Conservation (phyloP, 352 stramenopile genomes). For the Nothophytophthora sp. region DNA sequence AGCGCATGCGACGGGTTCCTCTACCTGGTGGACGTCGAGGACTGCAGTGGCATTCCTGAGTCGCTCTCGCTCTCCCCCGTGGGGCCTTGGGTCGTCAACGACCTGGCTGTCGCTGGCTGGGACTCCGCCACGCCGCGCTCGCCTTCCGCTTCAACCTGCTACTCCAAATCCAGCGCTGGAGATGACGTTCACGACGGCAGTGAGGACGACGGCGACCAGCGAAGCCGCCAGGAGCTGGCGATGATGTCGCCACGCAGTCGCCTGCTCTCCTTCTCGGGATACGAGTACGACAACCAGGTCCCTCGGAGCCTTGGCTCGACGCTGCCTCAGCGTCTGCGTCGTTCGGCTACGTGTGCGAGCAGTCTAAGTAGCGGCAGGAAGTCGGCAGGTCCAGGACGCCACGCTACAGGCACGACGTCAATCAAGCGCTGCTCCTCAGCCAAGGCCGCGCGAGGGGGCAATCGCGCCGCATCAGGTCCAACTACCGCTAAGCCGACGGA, state of each 20-base stretch:
- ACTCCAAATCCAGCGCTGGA: slow-evolving; percentile 20
- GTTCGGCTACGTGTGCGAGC: slow-evolving; percentile 14
- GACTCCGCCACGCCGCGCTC: slow-evolving; percentile 12
- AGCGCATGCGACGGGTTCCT: slow-evolving; percentile 18
- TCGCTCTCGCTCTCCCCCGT: slow-evolving; percentile 38
- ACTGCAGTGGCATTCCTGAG: slow-evolving; percentile 8
- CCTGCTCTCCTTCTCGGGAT: slow-evolving; percentile 65
- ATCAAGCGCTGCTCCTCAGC: slow-evolving; percentile 29
- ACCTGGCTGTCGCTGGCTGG: slow-evolving; percentile 6
- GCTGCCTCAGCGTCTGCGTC: slow-evolving; percentile 8
- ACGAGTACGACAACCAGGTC: slow-evolving; percentile 18
- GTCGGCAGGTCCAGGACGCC: background rate
- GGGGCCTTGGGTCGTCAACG: slow-evolving; percentile 45
- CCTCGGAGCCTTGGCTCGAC: background rate
- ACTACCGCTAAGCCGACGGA: background rate
- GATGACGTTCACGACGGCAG: slow-evolving; percentile 27
- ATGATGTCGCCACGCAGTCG: slow-evolving; percentile 59
- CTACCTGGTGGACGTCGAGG: slow-evolving; percentile 24
- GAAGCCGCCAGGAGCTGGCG: slow-evolving; percentile 12
- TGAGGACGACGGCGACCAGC: slow-evolving; percentile 14
- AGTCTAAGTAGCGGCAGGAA: slow-evolving; percentile 3
- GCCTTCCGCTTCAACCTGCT: slow-evolving; percentile 22
- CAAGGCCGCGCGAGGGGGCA: slow-evolving; percentile 4
- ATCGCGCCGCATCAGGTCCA: background rate
- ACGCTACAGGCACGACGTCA: background rate